Base-by-base conservation (phyloP, 768 basidiomycete species). In the Pulveroboletus sp. region DNA sequence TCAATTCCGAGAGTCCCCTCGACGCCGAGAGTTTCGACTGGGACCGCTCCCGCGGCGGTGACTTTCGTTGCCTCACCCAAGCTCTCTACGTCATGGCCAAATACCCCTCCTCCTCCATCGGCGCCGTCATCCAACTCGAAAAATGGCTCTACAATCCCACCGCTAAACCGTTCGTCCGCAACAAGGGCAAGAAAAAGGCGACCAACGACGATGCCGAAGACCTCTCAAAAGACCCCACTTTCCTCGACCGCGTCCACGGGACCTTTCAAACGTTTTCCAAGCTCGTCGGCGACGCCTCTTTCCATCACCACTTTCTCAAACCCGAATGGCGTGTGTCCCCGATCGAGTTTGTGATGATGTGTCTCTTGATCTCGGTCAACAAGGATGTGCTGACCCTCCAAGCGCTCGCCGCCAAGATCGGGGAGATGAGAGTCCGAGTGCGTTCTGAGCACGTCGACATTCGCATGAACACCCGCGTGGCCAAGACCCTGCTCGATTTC, bases 321-420 rank as follows among this genome's bases (percentile, higher is more conserved):
- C 53, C 63, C 31, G 67, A 71, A 16, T 68, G 66, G 54, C 82
- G 81, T 32, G 72, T 89, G 1, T 74, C 86, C 1, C 88, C 88
- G 0, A 70, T 87, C 34, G 88, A 90, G 62, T 80, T 90, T 53
- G 72, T 86, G 40, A 68, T 76, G 54, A 76, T 79, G 41, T 71
- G 71, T 19, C 57, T 85, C 4, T 63, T 89, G 19, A 76, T 88
- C 14, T 73, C 74, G 12, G 62, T 72, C n/a, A 70, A 76, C 46
- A 80, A 74, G 64, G 65, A 71, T 13, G 60, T 44, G 11, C 55
- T 78, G 48, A 60, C 69, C 3, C 34, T 70, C 52, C 53, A 52
- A 0, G 73, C 75, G 61, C 57, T 87, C 34, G 71, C 76, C 1
- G 54, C 60, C 17, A 75, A 72, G 0, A 73, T 86, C 5, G 61